Evolutionary conservation across 1,284 basidiomycete genomes (phyloP).

Genomic region (Ganoderma lucidum): DNA sequence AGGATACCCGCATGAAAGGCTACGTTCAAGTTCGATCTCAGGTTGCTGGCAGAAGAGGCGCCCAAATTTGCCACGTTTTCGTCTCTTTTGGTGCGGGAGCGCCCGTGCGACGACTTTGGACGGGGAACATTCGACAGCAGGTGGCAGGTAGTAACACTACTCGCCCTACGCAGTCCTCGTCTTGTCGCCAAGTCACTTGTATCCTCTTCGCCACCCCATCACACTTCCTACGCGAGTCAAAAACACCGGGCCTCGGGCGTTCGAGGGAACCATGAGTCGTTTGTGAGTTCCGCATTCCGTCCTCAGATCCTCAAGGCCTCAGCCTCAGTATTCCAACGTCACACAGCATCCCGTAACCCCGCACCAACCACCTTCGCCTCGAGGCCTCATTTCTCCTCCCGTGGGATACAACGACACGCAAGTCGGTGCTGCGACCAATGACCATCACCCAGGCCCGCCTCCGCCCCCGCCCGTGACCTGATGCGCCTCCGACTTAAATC

Average conservation of each 20-base stretch:
- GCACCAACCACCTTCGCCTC: neutral
- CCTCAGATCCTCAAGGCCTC: neutral
- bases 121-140: neutral
- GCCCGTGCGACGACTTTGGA: neutral
- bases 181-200: neutral
- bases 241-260: too few species aligned
- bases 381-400: conserved; percentile 6
- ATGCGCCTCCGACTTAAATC: conserved; percentile 11
- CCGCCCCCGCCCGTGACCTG: neutral
- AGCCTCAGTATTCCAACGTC: neutral
- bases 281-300: neutral
- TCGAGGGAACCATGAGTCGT: neutral
- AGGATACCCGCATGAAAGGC: neutral
- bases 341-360: conserved; percentile 3
- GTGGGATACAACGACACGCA: neutral
- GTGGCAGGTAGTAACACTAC: neutral
- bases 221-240: conserved; percentile 1
- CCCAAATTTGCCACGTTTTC: conserved; percentile 1
- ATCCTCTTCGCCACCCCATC: neutral
- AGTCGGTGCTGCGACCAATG: conserved; percentile 2
- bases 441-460: neutral
- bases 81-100: neutral
- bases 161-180: neutral
- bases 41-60: neutral
- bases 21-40: neutral